Percentiles rank a stretch among this genome's conserved stretches.
phyloP scores from a whole-genome alignment of 1,139 yeast genomes.

The Pichia sp. region DNA sequence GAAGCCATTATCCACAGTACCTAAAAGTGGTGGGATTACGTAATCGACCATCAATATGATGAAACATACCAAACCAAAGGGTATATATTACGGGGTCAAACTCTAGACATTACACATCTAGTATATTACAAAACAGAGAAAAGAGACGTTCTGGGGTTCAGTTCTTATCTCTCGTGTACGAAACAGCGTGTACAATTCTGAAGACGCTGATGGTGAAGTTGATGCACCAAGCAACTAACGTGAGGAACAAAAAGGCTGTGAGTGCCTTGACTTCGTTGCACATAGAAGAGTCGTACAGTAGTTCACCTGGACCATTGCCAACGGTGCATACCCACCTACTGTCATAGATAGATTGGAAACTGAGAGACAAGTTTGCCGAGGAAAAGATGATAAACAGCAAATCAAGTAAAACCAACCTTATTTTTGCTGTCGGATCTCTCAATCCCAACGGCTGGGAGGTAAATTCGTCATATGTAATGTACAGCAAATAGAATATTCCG shows the following conservation, averaged over 20 bases:
- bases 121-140: neutral
- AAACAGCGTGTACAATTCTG: slow-evolving; percentile 74
- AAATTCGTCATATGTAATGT: slow-evolving; percentile 87
- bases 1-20: neutral
- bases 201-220: slow-evolving; percentile 80
- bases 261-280: slow-evolving; percentile 80
- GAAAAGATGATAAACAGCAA: slow-evolving; percentile 84
- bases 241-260: slow-evolving; percentile 72
- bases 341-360: slow-evolving; percentile 81
- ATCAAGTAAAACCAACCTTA: slow-evolving; percentile 74
- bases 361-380: slow-evolving; percentile 81
- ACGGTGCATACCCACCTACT: slow-evolving; percentile 71
- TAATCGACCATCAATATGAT: neutral
- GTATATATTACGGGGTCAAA: too few relatives aligned
- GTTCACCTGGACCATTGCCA: slow-evolving; percentile 17
- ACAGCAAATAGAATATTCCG: slow-evolving; percentile 72
- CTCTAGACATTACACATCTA: too few relatives aligned
- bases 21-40: neutral
- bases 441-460: slow-evolving; percentile 87
- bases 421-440: slow-evolving; percentile 76
- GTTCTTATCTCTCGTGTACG: slow-evolving; percentile 15
- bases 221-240: slow-evolving; percentile 75
- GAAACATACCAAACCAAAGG: too few relatives aligned
- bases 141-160: neutral
- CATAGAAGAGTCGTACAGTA: slow-evolving; percentile 31